Evolutionary conservation across 1,284 basidiomycete species (phyloP), one percentile per base, ranked within the genome.

Genomic region (Ganoderma leucocontextum): DNA sequence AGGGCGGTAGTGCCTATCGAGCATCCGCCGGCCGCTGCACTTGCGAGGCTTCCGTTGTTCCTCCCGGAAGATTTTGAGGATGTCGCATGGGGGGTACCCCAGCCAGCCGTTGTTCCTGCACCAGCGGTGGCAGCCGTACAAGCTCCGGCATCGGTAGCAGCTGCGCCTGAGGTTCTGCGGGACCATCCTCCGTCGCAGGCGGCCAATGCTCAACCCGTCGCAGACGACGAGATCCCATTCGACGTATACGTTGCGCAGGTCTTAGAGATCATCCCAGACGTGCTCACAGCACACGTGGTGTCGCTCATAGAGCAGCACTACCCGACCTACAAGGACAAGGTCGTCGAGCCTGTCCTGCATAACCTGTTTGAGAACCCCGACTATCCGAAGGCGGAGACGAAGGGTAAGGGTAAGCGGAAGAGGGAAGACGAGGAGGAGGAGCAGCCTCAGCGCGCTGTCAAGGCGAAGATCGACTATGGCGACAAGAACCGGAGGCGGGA

Each of bases 181-280:
- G 36, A 29, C 25, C 22, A 36, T 25, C 52, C 62, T 25, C 15
- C 29, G 0, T 47, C 47, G 9, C 62, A 44, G 41, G 55, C 2
- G 17, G 25, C 8, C 4, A 10, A n/a, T 15, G 9, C 29, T 22
- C 17, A 7, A 17, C 10, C 22, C 58, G n/a, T 13, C 19, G 10
- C 41, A 42, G 68, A 70, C n/a, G 49, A 64, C 10, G 60, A 55
- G 2, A 44, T 63, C 33, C 61, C 67, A 2, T 62, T 72, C 60
- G 72, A 75, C 59, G 64, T 29, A 1, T 79, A 75, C 65, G 78
- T 88, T 58, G 82, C 84, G 8, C 86, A 83, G 60, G 82, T 92
- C 42, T 80, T 91, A 52, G 91, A 92, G 75, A 84, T 93, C 44
- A 78, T 92, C 29, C 91, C 92, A 0, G 89, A 92, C 72, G 89